phyloP scores from a whole-genome alignment of 1,139 yeast genomes.

The Candida pseudocylindracea region DNA sequence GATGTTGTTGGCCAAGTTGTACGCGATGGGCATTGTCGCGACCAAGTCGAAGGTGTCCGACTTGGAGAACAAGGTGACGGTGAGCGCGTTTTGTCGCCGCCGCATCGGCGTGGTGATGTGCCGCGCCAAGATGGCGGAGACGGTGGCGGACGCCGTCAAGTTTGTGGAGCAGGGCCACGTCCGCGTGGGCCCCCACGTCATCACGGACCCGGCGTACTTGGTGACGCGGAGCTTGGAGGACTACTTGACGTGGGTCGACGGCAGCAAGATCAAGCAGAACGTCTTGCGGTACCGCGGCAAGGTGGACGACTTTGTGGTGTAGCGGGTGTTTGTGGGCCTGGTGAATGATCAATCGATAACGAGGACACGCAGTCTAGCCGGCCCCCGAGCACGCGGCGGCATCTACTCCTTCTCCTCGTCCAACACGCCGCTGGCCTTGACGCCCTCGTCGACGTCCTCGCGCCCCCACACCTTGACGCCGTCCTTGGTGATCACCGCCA shows the following conservation, averaged over 20 bases:
- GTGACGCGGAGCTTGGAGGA: slow-evolving; percentile 90
- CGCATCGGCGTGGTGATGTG: slow-evolving; percentile 93
- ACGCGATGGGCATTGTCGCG: slow-evolving; percentile 68
- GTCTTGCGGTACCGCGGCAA: slow-evolving; percentile 76
- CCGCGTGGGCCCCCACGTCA: slow-evolving; percentile 87
- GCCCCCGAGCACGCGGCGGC: neutral
- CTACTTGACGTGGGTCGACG: slow-evolving; percentile 92
- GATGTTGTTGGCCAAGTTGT: slow-evolving; percentile 63
- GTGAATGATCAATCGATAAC: neutral
- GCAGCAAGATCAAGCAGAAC: slow-evolving; percentile 79
- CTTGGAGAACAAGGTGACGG: slow-evolving; percentile 77
- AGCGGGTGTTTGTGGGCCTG: neutral
- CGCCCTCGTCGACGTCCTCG: slow-evolving; percentile 47
- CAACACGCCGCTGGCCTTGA: slow-evolving; percentile 54
- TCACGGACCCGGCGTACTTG: slow-evolving; percentile 88
- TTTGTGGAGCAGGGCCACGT: slow-evolving; percentile 95
- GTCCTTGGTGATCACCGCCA: slow-evolving; percentile 47
- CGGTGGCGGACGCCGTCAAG: slow-evolving; percentile 70
- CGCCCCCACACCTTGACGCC: slow-evolving; percentile 54
- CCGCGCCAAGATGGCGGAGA: slow-evolving; percentile 84
- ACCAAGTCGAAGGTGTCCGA: slow-evolving; percentile 83
- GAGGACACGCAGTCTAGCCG: neutral
- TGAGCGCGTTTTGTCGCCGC: slow-evolving; percentile 79
- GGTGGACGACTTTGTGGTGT: slow-evolving; percentile 42
- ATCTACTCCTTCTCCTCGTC: slow-evolving; percentile 11